These are phyloP conservation scores for Heterobasidion occidentale DNA, from an alignment of 1,284 basidiomycete genomes.

Conservation along the genomic window DNA sequence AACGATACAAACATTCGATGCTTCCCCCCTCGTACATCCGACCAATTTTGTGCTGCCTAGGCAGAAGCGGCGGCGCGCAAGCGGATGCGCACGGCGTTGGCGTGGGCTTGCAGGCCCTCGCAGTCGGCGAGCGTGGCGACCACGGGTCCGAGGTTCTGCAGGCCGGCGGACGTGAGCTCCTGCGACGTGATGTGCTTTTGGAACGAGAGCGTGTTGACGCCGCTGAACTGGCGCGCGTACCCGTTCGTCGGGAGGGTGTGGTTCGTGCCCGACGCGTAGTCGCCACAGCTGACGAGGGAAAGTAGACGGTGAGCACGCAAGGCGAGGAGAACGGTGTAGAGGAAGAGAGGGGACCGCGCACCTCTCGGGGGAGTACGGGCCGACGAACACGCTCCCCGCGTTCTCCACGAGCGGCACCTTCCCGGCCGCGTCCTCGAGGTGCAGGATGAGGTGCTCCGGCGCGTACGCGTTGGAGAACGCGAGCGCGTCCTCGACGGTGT, in stretches of 20 bases:
- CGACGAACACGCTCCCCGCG: conserved; percentile 95
- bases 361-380: conserved; percentile 92
- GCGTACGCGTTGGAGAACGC: conserved; percentile 96
- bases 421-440: conserved; percentile 66
- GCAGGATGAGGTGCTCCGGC: conserved; percentile 92
- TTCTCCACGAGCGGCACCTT: conserved; percentile 73
- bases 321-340: not conserved
- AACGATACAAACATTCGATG: too few relatives aligned
- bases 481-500: conserved; percentile 69
- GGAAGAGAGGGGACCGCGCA: too few relatives aligned
- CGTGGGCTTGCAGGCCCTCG: conserved; percentile 94
- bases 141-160: conserved; percentile 78
- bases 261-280: conserved; percentile 98
- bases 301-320: not conserved
- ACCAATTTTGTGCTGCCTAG: too few relatives aligned
- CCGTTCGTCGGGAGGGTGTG: conserved; percentile 95
- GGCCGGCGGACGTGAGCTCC: conserved; percentile 77
- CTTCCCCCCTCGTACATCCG: too few relatives aligned
- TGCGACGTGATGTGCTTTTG: conserved; percentile 99
- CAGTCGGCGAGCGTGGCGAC: conserved; percentile 91
- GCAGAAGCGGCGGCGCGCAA: conserved; percentile 19
- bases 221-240: conserved; percentile 96
- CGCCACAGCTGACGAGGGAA: conserved; percentile 70
- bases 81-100: conserved; percentile 77
- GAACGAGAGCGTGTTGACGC: conserved; percentile 96